phyloP scores from a whole-genome alignment of 371 early-diverging fungal species.

The Thermomucor indicae-seudaticae region DNA sequence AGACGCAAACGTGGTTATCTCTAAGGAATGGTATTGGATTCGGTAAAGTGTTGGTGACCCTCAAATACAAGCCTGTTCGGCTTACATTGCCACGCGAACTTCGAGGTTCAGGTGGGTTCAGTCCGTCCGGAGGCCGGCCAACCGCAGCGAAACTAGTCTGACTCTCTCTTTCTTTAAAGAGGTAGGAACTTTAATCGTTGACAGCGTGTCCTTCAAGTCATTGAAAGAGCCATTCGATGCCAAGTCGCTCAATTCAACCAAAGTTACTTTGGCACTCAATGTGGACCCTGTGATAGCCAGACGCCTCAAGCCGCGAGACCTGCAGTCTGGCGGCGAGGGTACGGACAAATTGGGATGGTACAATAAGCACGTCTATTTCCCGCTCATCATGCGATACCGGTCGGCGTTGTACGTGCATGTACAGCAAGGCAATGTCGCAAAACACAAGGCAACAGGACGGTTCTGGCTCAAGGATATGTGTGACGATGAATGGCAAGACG shows the following conservation, averaged over 20 bases:
- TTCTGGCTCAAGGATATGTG: conserved; percentile 29
- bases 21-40: conserved; percentile 33
- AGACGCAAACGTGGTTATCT: conserved; percentile 30
- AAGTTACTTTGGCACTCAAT: conserved; percentile 25
- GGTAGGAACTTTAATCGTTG: conserved; percentile 37
- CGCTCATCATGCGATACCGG: conserved; percentile 36
- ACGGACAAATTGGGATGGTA: not conserved
- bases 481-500: conserved; percentile 32
- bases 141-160: too few relatives aligned
- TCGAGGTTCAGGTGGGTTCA: conserved; percentile 22
- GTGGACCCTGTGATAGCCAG: conserved; percentile 28
- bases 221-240: conserved; percentile 19
- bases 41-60: conserved; percentile 34
- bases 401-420: conserved; percentile 37
- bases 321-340: conserved; percentile 3
- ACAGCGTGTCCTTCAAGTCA: conserved; percentile 13
- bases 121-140: too few relatives aligned
- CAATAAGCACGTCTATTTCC: conserved; percentile 26
- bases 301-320: conserved; percentile 19
- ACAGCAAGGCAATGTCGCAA: conserved; percentile 15
- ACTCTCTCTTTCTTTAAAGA: conserved; percentile 6
- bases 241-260: conserved; percentile 8
- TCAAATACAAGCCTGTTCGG: conserved; percentile 40
- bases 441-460: conserved; percentile 27
- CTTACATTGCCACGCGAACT: conserved; percentile 25